These are phyloP conservation scores for Mucor mucedo DNA, from an alignment of 371 early-diverging fungal species.

Conservation along the genomic window DNA sequence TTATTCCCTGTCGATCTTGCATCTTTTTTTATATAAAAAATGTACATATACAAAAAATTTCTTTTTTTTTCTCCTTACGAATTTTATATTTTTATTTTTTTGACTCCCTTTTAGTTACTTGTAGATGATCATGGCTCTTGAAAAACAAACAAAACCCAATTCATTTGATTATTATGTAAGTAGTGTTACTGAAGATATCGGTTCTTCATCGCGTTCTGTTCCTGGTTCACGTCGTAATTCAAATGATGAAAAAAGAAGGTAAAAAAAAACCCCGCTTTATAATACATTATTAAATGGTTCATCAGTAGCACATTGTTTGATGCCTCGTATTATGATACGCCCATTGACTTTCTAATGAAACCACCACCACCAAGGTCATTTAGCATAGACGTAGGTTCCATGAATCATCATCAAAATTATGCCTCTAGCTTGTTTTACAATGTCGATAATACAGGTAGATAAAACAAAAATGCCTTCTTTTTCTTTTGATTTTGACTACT, in stretches of 20 bases:
- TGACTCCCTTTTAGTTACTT: not conserved
- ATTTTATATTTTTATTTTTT: not conserved
- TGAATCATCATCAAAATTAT: slow-evolving; percentile 19
- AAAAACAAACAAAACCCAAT: slow-evolving; percentile 15
- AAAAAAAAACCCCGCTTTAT: not conserved
- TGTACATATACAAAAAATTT: not conserved
- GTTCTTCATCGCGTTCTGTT: slow-evolving; percentile 31
- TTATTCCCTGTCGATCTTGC: slow-evolving; percentile 11
- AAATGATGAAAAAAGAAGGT: slow-evolving; percentile 26
- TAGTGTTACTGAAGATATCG: not conserved
- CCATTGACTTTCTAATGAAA: slow-evolving; percentile 24
- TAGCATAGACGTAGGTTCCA: slow-evolving; percentile 41
- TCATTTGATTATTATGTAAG: slow-evolving; percentile 14
- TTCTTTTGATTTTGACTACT: slow-evolving; percentile 7
- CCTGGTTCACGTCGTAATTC: slow-evolving; percentile 50
- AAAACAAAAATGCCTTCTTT: not conserved
- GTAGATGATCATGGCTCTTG: slow-evolving; percentile 23
- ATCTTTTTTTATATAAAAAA: slow-evolving; percentile 6
- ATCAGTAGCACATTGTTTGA: not conserved
- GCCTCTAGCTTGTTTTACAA: slow-evolving; percentile 7
- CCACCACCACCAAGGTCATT: slow-evolving; percentile 35
- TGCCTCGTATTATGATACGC: slow-evolving; percentile 7
- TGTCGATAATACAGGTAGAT: slow-evolving; percentile 3
- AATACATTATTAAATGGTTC: too few relatives aligned
- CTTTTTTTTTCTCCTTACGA: not conserved